phyloP scores from a whole-genome alignment of 2,329 filamentous ascomycete genomes.

The Sclerotiophoma versabilis region DNA sequence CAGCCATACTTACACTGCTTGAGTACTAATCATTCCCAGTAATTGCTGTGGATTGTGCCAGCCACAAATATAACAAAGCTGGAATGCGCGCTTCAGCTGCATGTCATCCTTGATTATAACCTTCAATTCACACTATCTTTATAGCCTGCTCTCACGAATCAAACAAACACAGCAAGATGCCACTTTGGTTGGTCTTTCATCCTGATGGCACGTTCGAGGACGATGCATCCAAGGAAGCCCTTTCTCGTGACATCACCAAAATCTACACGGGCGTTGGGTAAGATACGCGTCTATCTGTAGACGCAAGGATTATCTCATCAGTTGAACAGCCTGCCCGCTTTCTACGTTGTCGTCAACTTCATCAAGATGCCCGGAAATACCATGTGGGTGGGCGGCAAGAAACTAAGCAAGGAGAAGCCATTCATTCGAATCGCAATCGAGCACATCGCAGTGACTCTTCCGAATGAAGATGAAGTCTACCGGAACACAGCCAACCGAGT shows the following conservation, averaged over 20 bases:
- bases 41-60: too few relatives aligned
- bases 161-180: conserved; percentile 38
- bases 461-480: conserved; percentile 25
- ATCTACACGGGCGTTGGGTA: conserved; percentile 45
- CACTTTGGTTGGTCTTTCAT: conserved; percentile 53
- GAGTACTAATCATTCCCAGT: not conserved
- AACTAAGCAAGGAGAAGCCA: conserved; percentile 26
- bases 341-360: conserved; percentile 54
- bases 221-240: conserved; percentile 35
- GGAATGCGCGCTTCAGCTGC: not conserved
- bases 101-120: too few relatives aligned
- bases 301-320: not conserved
- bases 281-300: not conserved
- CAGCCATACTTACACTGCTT: not conserved
- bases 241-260: conserved; percentile 48
- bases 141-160: too few relatives aligned
- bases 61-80: not conserved
- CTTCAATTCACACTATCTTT: too few relatives aligned
- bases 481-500: conserved; percentile 24
- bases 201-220: conserved; percentile 44
- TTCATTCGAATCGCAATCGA: conserved; percentile 46
- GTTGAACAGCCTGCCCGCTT: conserved; percentile 43
- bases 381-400: conserved; percentile 39
- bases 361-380: conserved; percentile 30
- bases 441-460: conserved; percentile 37